A percentile compares a stretch with the other conserved stretches of the same genome.
Conservation (phyloP, 1,284 basidiomycete species). For the Microbotryum silenes-acaulis region DNA sequence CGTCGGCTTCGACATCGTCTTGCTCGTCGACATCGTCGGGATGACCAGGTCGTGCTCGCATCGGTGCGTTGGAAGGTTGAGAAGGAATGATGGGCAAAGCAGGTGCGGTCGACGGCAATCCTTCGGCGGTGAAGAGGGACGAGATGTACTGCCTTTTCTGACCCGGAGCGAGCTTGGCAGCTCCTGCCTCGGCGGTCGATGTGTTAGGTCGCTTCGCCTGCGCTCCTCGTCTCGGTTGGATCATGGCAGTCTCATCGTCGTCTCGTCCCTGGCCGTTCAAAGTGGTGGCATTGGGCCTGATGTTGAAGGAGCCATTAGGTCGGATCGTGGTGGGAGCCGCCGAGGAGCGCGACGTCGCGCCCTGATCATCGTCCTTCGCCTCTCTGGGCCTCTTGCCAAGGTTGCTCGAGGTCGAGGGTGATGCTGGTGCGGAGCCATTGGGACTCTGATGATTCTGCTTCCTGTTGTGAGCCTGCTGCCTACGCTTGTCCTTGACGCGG, state of each 20-base stretch:
- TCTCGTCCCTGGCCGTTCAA: too few species aligned
- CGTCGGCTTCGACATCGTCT: slow-evolving; percentile 22
- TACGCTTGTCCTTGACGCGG: slow-evolving; percentile 28
- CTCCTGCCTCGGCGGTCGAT: neutral
- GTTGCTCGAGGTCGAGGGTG: neutral
- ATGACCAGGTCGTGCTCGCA: slow-evolving; percentile 37
- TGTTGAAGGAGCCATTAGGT: neutral
- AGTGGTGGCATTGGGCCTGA: too few species aligned
- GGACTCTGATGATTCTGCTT: neutral
- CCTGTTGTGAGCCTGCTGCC: neutral
- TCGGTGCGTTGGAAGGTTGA: slow-evolving; percentile 48
- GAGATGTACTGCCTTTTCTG: slow-evolving; percentile 66
- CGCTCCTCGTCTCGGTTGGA: neutral
- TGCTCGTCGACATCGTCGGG: slow-evolving; percentile 37
- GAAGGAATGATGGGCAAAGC: slow-evolving; percentile 13
- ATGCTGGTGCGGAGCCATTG: neutral
- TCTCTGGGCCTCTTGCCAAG: neutral
- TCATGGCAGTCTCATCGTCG: too few species aligned
- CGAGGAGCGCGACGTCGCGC: neutral
- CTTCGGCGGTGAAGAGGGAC: slow-evolving; percentile 69
- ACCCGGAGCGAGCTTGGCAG: slow-evolving; percentile 13
- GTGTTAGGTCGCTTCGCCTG: neutral
- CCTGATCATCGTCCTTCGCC: neutral
- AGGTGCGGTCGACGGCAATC: slow-evolving; percentile 16
- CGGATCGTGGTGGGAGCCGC: neutral